Evolutionary conservation across 139 green algal species (phyloP), one percentile per base, ranked within the genome.

Genomic region (Astrephomene gubernaculifera): DNA sequence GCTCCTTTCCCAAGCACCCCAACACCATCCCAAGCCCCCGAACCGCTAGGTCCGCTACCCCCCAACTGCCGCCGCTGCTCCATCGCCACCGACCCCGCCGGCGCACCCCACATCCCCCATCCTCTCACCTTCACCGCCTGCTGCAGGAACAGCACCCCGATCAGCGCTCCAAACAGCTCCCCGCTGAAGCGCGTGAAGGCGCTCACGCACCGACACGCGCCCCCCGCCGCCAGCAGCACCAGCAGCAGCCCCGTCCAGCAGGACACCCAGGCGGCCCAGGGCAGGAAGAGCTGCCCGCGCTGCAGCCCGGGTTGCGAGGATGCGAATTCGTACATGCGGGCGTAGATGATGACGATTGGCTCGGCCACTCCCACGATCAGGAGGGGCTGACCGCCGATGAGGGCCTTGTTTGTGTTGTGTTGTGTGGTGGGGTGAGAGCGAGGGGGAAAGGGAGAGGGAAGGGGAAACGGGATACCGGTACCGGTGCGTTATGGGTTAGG

Each of bases 291-390:
- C 19, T 7, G 2, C n/a, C n/a, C n/a, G 4, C 41, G 14, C 2
- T 65, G 72, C 36, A 88, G 73, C 9, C 39, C 52, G 9, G 35
- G 24, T n/a, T 54, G 72, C 1, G 70, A 79, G 17, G 89, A 74
- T 2, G 90, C 91, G 73, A 94, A 97, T 0, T 88, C 22, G 54
- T 92, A 96, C 92, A 97, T 93, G 89, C 94, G 96, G 64, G 70
- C 82, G 68, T 96, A 98, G 39, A 95, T 92, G n/a, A 98, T 78
- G 1, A 97, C 94, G 35, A 93, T 95, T 0, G 96, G 96, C 87
- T 98, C 94, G 4, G 96, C 94, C 17, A 98, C 96, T 24, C 96
- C 96, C n/a, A 98, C 90, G 67, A 98, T 97, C 6, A 98, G 91
- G 86, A 98, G 86, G 8, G 96, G 96, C 91, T 98, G 96, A 0